These are phyloP conservation scores for Geotrichum fermentans DNA, from an alignment of 1,139 yeast genomes.

Conservation along the genomic window DNA sequence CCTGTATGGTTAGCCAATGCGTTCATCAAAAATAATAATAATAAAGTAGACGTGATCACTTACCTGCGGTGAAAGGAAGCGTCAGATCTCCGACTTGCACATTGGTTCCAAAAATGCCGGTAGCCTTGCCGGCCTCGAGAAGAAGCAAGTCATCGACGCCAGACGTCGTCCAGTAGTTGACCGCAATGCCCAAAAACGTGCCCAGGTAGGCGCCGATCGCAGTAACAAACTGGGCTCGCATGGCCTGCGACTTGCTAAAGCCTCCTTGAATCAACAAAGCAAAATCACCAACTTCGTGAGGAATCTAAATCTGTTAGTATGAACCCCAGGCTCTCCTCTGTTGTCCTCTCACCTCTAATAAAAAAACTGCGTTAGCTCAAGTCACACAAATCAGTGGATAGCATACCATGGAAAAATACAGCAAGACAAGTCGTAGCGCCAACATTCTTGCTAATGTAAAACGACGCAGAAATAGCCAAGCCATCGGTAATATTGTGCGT, in stretches of 20 bases:
- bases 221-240: conserved; percentile 58
- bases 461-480: conserved; percentile 60
- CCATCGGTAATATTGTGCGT: conserved; percentile 71
- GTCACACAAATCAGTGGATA: too few species aligned
- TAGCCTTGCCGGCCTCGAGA: conserved; percentile 18
- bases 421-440: conserved; percentile 65
- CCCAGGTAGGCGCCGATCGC: conserved; percentile 61
- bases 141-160: conserved; percentile 12
- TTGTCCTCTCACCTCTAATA: conserved; percentile 12
- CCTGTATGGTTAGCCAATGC: neutral
- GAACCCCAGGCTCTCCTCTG: neutral
- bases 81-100: conserved; percentile 49
- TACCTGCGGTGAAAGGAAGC: conserved; percentile 66
- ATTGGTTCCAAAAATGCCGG: conserved; percentile 48
- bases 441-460: conserved; percentile 50
- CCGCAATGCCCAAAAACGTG: conserved; percentile 53
- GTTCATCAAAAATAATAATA: neutral
- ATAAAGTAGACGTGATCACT: neutral
- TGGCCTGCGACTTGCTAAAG: conserved; percentile 54
- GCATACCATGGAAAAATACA: conserved; percentile 53
- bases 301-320: conserved; percentile 47
- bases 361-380: too few species aligned
- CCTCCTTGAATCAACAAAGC: conserved; percentile 64
- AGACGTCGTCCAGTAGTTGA: conserved; percentile 40
- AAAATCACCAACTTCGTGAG: conserved; percentile 72